Evolutionary conservation across 1,284 basidiomycete genomes (phyloP), one percentile per base, ranked within the genome.

Genomic region (Trichosporon sp.): DNA sequence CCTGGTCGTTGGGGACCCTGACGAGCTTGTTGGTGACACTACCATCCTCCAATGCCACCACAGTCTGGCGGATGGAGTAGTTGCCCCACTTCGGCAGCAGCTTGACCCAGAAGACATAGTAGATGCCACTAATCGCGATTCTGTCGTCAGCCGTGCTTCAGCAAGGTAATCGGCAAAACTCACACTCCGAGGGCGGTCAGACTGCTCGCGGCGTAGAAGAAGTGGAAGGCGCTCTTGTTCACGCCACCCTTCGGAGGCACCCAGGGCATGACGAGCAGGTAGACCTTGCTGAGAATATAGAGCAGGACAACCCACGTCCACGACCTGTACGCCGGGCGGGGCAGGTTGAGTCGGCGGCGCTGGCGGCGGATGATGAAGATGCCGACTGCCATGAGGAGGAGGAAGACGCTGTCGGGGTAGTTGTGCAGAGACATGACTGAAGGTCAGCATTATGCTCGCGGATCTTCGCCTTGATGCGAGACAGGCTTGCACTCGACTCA

Each of bases 201-300:
- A 58, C 73, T 75, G 25, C 70, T 66, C 2, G 79, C 74, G 21
- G 74, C 77, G 65, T 81, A 81, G 71, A 76, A 79, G 68, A 82
- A 81, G 34, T 70, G 71, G 32, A 81, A 77, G 36, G 73, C 72
- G 5, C 71, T 70, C 1, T 56, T 65, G 34, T 71, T 69, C 67
- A 71, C 61, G 14, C 72, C 71, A 0, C 71, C 70, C 14, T 71
- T 65, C 29, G 80, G 81, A 2, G 80, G 81, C 14, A 81, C 71
- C 80, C 80, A 85, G 6, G 84, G 84, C 68, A 84, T 81, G 58
- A 83, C 73, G 40, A 85, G 78, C 14, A 85, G 71, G 69, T 82
- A 83, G 14, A 83, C 70, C n/a, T 77, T 74, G 65, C 81, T 71
- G 0, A 77, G 61, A 54, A 84, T 76, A 19, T 79, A 73, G 64